Evolutionary conservation across 331 rosid species (phyloP).

Genomic region (Acacia pycnantha): DNA sequence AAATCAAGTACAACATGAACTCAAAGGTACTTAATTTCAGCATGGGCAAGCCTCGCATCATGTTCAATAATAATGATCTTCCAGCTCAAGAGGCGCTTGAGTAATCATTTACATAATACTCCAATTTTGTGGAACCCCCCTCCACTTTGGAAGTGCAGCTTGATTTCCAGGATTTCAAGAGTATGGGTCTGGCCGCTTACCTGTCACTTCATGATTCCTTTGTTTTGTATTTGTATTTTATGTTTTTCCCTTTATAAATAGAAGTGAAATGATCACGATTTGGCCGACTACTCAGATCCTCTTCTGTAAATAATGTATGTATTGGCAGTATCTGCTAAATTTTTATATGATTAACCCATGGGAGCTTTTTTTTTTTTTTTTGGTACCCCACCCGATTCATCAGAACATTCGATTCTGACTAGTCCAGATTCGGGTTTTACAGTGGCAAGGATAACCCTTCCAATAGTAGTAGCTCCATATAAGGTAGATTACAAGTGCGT

Average conservation of each 20-base stretch:
- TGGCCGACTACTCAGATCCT: background rate
- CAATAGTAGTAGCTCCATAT: no score
- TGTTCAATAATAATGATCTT: conserved; percentile 51
- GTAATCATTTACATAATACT: background rate
- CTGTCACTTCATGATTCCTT: conserved; percentile 28
- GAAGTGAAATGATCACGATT: background rate
- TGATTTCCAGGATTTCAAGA: conserved; percentile 70
- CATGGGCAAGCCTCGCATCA: conserved; percentile 76
- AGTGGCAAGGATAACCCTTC: no score
- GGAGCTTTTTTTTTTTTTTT: no score
- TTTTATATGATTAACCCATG: background rate
- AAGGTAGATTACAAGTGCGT: no score
- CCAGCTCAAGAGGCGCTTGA: conserved; percentile 38
- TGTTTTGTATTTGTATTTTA: background rate
- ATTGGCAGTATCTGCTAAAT: background rate
- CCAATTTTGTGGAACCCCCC: conserved; percentile 49
- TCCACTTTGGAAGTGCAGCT: conserved; percentile 53
- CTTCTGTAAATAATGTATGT: background rate
- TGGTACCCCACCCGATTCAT: no score
- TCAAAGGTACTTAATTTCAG: conserved; percentile 69
- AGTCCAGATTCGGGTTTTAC: no score
- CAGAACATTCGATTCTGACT: no score
- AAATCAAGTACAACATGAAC: conserved; percentile 71
- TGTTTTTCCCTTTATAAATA: background rate
- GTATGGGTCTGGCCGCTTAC: conserved; percentile 47